Base-by-base conservation (phyloP, 2,329 filamentous ascomycete genomes). In the Exophiala aquamarina region DNA sequence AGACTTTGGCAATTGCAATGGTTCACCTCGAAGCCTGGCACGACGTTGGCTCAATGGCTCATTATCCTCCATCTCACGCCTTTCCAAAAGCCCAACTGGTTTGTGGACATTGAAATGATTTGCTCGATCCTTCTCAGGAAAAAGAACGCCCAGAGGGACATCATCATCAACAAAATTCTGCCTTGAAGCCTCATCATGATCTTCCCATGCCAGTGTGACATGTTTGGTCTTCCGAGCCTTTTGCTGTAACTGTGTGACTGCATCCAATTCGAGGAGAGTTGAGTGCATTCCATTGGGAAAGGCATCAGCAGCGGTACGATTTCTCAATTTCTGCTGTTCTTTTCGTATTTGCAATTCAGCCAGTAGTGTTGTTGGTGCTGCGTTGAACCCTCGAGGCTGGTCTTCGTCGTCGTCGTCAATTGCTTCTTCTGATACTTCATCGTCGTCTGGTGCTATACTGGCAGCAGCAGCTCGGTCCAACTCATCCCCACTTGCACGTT, bases 331-430 rank as follows among this genome's bases (percentile, higher is more conserved):
- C 60, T 94, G 85, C 59, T 95, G 87, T 50, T 88, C 84, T 65
- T 98, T 97, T 41, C 93, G 86, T 55, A 95, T 72, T 64, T 96
- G 89, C 6, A 98, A 74, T 65, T 98, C 93, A 0, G 93, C 93
- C 18, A 98, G 79, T 0, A 98, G 77, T 0, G 93, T 98, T 1
- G 90, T 95, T 1, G 93, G 93, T 3, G 84, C 79, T 1, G 87
- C 89, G 43, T 83, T 76, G 54, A 81, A 85, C 1, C 64, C 63
- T 13, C 58, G 56, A 11, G 74, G 69, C 19, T 75, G 73, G 6
- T 74, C 71, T 19, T 74, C 70, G 1, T 72, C 69, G 23, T 69
- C 63, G 7, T 66, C 65, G 7, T 40, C 20, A 10, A 23, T 21
- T 11, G 23, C 23, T 6, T 26, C 23, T 26, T 26, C 23, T 26